Percentiles rank a stretch among this genome's conserved stretches.
Evolutionary conservation across 2,329 filamentous ascomycete species (phyloP).

Genomic region (Capronia epimyces): DNA sequence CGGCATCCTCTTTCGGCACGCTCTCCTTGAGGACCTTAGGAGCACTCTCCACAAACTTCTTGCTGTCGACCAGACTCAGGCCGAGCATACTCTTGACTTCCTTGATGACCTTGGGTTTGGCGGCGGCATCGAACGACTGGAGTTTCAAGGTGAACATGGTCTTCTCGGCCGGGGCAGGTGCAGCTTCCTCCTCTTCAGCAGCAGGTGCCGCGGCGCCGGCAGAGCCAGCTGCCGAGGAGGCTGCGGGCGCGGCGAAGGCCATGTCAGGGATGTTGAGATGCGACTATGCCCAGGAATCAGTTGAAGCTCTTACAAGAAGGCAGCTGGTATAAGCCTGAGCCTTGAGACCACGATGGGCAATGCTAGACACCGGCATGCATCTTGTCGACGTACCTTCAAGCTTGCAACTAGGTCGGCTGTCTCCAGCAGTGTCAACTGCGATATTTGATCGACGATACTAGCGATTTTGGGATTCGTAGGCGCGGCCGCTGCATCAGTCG

Average conservation of each 20-base stretch:
- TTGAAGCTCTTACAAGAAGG: background rate
- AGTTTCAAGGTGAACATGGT: slow-evolving; percentile 97
- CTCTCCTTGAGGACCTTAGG: slow-evolving; percentile 99
- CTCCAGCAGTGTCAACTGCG: slow-evolving; percentile 93
- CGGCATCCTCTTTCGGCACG: slow-evolving; percentile 95
- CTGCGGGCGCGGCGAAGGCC: slow-evolving; percentile 82
- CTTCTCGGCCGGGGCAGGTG: slow-evolving; percentile 83
- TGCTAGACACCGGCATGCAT: background rate
- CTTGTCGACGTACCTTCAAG: slow-evolving; percentile 68
- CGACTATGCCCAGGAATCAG: slow-evolving; percentile 51
- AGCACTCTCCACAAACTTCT: slow-evolving; percentile 97
- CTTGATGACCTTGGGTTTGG: slow-evolving; percentile 99
- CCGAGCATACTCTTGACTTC: slow-evolving; percentile 96
- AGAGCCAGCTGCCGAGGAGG: slow-evolving; percentile 46
- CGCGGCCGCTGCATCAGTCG: slow-evolving; percentile 63
- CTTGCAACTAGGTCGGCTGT: slow-evolving; percentile 91
- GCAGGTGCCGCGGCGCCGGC: slow-evolving; percentile 52
- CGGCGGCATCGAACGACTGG: slow-evolving; percentile 73
- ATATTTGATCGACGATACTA: slow-evolving; percentile 96
- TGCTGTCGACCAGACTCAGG: slow-evolving; percentile 93
- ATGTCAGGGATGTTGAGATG: slow-evolving; percentile 97
- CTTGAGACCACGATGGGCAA: no score
- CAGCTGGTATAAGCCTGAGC: no score
- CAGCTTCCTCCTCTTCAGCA: slow-evolving; percentile 76
- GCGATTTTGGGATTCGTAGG: slow-evolving; percentile 81